These are phyloP conservation scores for Lanmaoa rubissima DNA, from an alignment of 768 basidiomycete genomes.

Conservation along the genomic window DNA sequence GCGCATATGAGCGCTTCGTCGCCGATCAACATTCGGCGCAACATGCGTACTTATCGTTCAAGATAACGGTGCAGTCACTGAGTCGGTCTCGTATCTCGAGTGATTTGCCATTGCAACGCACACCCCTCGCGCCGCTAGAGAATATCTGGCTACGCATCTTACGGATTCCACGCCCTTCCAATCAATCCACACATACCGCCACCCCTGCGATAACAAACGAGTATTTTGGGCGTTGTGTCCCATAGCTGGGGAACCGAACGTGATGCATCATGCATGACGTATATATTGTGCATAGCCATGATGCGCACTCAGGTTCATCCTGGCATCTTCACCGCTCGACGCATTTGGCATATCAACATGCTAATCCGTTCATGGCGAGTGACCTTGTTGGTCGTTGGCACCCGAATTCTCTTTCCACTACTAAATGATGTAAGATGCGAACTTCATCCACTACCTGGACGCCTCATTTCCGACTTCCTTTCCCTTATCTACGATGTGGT, in stretches of 20 bases:
- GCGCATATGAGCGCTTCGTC: background rate
- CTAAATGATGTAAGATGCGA: background rate
- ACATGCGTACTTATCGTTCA: background rate
- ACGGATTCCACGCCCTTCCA: background rate
- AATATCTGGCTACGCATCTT: background rate
- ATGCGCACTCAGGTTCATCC: background rate
- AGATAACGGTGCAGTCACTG: background rate
- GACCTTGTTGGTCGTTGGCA: background rate
- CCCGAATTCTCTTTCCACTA: background rate
- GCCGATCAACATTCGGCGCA: background rate
- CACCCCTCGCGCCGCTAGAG: background rate
- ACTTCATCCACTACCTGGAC: background rate
- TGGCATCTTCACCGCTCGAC: background rate
- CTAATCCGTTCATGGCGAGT: background rate
- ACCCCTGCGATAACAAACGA: constrained; percentile 1
- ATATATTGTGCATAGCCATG: background rate
- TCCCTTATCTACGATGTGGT: background rate
- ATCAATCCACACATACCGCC: background rate
- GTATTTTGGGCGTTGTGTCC: background rate
- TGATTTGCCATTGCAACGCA: background rate
- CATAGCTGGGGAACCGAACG: background rate
- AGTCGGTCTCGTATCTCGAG: background rate
- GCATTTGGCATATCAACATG: background rate
- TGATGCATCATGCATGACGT: background rate
- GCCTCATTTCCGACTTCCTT: background rate